Conservation (phyloP, 352 stramenopile genomes). For the Phytophthora cajani region DNA sequence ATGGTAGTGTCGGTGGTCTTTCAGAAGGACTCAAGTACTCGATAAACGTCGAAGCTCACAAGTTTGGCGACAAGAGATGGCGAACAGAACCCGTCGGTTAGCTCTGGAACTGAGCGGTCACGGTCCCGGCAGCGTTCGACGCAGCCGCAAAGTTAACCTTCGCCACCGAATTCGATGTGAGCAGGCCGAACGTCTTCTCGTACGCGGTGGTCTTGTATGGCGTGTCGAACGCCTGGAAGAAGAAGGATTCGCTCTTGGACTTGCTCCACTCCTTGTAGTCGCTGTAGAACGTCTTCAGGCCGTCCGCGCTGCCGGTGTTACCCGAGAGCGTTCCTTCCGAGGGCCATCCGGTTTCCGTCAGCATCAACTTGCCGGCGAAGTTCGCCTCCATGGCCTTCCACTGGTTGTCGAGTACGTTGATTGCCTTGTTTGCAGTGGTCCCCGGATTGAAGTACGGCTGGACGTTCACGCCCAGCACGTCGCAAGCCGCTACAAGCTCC, state of each 20-base stretch:
- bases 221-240: slow-evolving; percentile 81
- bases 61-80: slow-evolving; percentile 9
- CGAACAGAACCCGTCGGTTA: neutral
- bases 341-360: slow-evolving; percentile 65
- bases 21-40: slow-evolving; percentile 31
- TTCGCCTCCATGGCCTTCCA: slow-evolving; percentile 37
- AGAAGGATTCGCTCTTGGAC: slow-evolving; percentile 50
- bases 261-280: slow-evolving; percentile 63
- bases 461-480: slow-evolving; percentile 64
- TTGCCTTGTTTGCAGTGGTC: slow-evolving; percentile 34
- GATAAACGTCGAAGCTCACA: slow-evolving; percentile 21
- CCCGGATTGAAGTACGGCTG: slow-evolving; percentile 55
- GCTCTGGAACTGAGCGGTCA: slow-evolving; percentile 2
- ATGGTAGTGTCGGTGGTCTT: slow-evolving; percentile 9
- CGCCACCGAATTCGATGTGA: slow-evolving; percentile 29
- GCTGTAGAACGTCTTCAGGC: slow-evolving; percentile 45
- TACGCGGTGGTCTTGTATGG: slow-evolving; percentile 46
- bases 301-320: slow-evolving; percentile 34
- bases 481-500: slow-evolving; percentile 40
- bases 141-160: slow-evolving; percentile 33
- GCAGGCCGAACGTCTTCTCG: slow-evolving; percentile 60
- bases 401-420: slow-evolving; percentile 47
- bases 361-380: slow-evolving; percentile 53
- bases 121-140: slow-evolving; percentile 5
- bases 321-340: slow-evolving; percentile 32